Base-by-base conservation (phyloP, 441 rosid genomes). In the Biscutella laevigata region DNA sequence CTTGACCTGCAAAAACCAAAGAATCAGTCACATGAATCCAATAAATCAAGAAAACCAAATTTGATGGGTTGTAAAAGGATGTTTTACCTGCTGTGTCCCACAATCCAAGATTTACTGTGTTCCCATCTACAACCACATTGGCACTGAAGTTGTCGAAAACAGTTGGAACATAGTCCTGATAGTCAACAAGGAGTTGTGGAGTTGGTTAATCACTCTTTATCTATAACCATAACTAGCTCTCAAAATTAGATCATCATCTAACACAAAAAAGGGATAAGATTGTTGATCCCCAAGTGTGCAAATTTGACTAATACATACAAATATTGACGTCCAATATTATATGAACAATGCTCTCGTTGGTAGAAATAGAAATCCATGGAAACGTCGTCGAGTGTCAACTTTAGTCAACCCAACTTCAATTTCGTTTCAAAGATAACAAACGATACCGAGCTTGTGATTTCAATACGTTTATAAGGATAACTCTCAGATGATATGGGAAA, bases 71-170 rank as follows among this genome's bases (percentile, higher is more conserved):
- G n/a, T n/a, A n/a, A n/a, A n/a, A n/a, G n/a, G n/a, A n/a, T n/a
- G n/a, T n/a, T n/a, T 21, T 47, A 79, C 86, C 86, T 16, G 86
- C 86, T 64, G 82, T 80, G 64, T 80, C 86, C 86, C 86, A 80
- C 59, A 80, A 67, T 27, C 86, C 82, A 39, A 80, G 67, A 59
- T 80, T 80, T 36, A 80, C 75, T 1, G 82, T 77, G 33, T 27
- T 25, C 6, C 82, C 80, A 17, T 80, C 69, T 21, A 80, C 86
- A 27, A 80, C 78, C 43, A 77, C 86, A 74, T 77, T 80, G 1
- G 86, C 86, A 29, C 80, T 80, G 64, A 80, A 80, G 61, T 80
- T 80, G 49, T 77, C 86, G 8, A 77, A 80, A 6, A 80, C 86
- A 42, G 86, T 80, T 0, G 82, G 82, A 9, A 80, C 78, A 47